Base-by-base conservation (phyloP, 371 early-diverging fungal species). In the Neoconidiobolus thromboides region DNA sequence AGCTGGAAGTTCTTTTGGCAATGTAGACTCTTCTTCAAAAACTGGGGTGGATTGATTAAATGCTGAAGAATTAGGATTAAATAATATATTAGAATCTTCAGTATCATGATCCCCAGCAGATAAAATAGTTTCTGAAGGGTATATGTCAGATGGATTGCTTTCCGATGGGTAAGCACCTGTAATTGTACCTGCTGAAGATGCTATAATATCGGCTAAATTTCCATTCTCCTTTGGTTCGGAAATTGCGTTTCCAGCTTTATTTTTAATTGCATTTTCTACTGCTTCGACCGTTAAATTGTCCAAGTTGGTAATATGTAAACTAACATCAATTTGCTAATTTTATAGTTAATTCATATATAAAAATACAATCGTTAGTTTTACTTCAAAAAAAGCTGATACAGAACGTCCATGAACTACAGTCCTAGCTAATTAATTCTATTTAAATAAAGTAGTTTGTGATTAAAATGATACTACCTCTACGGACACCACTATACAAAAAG, bases 371-470 rank as follows among this genome's bases (percentile, higher is more conserved):
- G 48, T 47, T 9, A 5, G 71, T 43, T 70, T 67, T 58, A 73
- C 68, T 63, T 81, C 73, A 58, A 81, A 71, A 39, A 78, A 58
- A 40, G 68, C 64, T 6, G 77, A 80, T 7, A 85, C 81, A 2
- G 79, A 71, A 61, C 81, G 69, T 60, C 85, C 82, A 61, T 85
- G 85, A 39, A 85, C 83, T 39, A 84, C 68, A 40, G 81, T 79
- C 61, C 83, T 75, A 14, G 85, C 82, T 76, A 65, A 54, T 41
- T 1, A 47, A 54, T 62, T 37, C 9, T 2, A 9, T 6, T 6
- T 47, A 58, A 44, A 41, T 43, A 43, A 26, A 26, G 26, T 26
- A 26, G 39, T 15, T 15, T 40, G 59, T 38, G 37, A 37, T 9
- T 61, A 14, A 49, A 14, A 39, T 40, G 10, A 43, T 52, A 7